phyloP scores from a whole-genome alignment of 1,284 basidiomycete species.

The Kalmanozyma brasiliensis region DNA sequence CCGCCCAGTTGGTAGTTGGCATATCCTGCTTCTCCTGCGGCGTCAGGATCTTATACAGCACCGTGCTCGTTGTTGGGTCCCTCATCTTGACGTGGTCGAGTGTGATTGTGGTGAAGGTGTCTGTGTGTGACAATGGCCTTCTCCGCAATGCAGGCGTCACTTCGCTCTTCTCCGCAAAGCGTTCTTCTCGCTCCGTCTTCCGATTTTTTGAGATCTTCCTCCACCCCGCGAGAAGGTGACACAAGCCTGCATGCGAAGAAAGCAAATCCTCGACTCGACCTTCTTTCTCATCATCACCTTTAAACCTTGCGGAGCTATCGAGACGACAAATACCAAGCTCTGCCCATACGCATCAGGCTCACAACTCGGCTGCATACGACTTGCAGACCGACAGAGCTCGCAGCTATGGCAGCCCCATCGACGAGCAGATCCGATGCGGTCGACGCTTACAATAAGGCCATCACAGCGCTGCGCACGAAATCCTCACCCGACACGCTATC shows the following conservation, averaged over 20 bases:
- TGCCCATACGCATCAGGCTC: too few relatives aligned
- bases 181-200: conserved; percentile 15
- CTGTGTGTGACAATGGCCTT: too few relatives aligned
- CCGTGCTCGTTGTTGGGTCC: conserved; percentile 47
- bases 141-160: too few relatives aligned
- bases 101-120: not conserved
- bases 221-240: conserved; percentile 21
- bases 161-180: conserved; percentile 10
- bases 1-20: conserved; percentile 45
- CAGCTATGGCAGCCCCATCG: conserved; percentile 14
- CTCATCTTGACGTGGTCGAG: conserved; percentile 15
- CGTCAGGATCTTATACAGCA: conserved; percentile 64
- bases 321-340: too few relatives aligned
- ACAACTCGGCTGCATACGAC: too few relatives aligned
- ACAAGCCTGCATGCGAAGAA: conserved; percentile 21
- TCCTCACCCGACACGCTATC: not conserved
- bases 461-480: conserved; percentile 19
- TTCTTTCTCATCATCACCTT: not conserved
- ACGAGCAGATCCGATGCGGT: conserved; percentile 5
- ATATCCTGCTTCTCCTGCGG: conserved; percentile 44
- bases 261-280: not conserved
- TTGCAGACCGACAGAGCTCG: not conserved
- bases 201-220: conserved; percentile 12
- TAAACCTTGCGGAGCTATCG: too few relatives aligned
- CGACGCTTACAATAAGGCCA: conserved; percentile 30